A percentile compares a stretch with the other conserved stretches of the same genome.
phyloP scores from a whole-genome alignment of 2,329 filamentous ascomycete genomes.

The Cordyceps pruinosa region DNA sequence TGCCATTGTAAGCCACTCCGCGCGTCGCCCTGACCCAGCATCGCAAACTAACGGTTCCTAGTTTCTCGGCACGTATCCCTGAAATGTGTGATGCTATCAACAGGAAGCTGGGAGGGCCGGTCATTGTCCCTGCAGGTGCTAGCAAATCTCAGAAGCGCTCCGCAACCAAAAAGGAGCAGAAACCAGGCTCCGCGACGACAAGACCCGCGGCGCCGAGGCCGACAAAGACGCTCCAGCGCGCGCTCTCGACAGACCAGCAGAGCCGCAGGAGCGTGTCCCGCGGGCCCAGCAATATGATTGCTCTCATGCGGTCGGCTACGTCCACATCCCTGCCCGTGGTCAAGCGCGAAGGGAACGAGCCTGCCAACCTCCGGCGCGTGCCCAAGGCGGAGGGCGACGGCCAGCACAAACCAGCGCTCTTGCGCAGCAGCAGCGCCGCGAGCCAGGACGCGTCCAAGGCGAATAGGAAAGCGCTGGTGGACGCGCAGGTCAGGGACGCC shows the following conservation, averaged over 20 bases:
- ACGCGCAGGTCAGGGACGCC: slow-evolving; percentile 65
- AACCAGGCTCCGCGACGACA: slow-evolving; percentile 46
- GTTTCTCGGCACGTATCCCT: slow-evolving; percentile 69
- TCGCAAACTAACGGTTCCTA: slow-evolving; percentile 32
- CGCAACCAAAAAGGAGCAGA: slow-evolving; percentile 36
- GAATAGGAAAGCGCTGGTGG: slow-evolving; percentile 58
- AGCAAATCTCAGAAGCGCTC: slow-evolving; percentile 40
- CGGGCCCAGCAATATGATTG: slow-evolving; percentile 51
- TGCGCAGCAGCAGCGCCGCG: slow-evolving; percentile 39
- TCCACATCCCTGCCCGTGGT: slow-evolving; percentile 52
- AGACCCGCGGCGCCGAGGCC: slow-evolving; percentile 35
- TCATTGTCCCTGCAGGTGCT: slow-evolving; percentile 49
- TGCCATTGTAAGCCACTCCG: slow-evolving; percentile 59
- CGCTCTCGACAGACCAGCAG: slow-evolving; percentile 53
- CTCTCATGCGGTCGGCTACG: slow-evolving; percentile 62
- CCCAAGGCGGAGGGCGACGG: slow-evolving; percentile 33
- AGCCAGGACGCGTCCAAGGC: slow-evolving; percentile 50
- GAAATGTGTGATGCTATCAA: slow-evolving; percentile 64
- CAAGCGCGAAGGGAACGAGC: slow-evolving; percentile 64
- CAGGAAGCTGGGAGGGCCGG: slow-evolving; percentile 68
- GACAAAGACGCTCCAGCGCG: slow-evolving; percentile 52
- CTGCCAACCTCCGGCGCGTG: slow-evolving; percentile 42
- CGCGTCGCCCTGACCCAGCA: not conserved
- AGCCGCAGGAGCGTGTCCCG: slow-evolving; percentile 47
- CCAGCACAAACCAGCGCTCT: slow-evolving; percentile 29